Conservation (phyloP, 1,284 basidiomycete genomes). For the Leccinum solheimii region DNA sequence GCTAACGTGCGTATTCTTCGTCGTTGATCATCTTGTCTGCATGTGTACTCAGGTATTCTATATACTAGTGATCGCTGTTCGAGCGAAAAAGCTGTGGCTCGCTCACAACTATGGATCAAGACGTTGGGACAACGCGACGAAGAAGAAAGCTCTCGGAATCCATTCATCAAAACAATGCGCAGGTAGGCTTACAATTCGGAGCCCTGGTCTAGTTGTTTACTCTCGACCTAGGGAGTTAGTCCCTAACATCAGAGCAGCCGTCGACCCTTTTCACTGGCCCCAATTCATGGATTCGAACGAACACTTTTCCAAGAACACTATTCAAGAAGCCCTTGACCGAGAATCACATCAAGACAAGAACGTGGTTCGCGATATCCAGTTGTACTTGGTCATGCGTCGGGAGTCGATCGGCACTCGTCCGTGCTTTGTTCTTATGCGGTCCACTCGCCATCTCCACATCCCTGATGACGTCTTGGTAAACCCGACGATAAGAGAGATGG, state of each 20-base stretch:
- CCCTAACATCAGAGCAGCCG: constrained; percentile 23
- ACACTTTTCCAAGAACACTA: constrained; percentile 20
- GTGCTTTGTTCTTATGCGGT: constrained; percentile 32
- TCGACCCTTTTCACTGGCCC: constrained; percentile 33
- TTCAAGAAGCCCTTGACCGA: constrained; percentile 30
- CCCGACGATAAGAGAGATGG: constrained; percentile 30
- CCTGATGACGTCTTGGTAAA: constrained; percentile 25
- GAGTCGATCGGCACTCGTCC: constrained; percentile 32
- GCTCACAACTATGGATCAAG: constrained; percentile 26
- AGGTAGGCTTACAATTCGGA: constrained; percentile 18
- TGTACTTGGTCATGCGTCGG: constrained; percentile 31
- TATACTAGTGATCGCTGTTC: constrained; percentile 25
- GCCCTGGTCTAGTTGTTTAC: neutral
- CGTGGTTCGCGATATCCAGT: constrained; percentile 21
- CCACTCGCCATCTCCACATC: constrained; percentile 30
- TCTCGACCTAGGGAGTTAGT: constrained; percentile 24
- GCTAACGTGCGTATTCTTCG: constrained; percentile 24
- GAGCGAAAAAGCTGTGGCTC: constrained; percentile 15
- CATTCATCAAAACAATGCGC: constrained; percentile 25
- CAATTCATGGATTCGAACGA: constrained; percentile 28
- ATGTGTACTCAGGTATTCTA: neutral
- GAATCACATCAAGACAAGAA: constrained; percentile 21
- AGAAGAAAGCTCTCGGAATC: constrained; percentile 16
- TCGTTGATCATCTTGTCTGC: neutral
- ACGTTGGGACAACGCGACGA: constrained; percentile 24